Base-by-base conservation (phyloP, 2,329 filamentous ascomycete species). In the Talaromyces sp. region DNA sequence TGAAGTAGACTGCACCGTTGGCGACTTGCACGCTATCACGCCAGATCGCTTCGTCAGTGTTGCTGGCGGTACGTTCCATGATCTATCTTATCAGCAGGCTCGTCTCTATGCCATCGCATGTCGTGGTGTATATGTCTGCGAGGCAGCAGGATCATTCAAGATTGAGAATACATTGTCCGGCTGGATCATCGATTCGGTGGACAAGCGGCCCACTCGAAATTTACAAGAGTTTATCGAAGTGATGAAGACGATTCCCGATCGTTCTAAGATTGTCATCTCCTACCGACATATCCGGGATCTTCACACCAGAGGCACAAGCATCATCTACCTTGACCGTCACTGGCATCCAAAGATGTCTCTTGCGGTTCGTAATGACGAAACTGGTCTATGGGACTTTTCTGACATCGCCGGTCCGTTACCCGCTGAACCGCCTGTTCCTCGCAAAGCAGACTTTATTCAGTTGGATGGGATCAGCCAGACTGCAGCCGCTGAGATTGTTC, bases 11-110 rank as follows among this genome's bases (percentile, higher is more conserved):
- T 85, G 98, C 64, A 81, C 88, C 61, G 93, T 98, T 53, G 93
- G 91, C 58, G 91, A 99, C 75, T 84, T 99, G 68, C 95, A 99
- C 81, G 86, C 86, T 65, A 99, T 99, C 76, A 98, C 95, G 2
- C 95, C 96, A 15, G 93, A 97, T 79, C 90, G 93, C 67, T 99
- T 98, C 75, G 91, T 98, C 63, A 92, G 93, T 4, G 94, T 98
- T 51, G 92, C 93, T 49, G 96, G 95, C 22, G 95, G 89, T 27
- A 94, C 93, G 66, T 98, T 99, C 82, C 96, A 99, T 80, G 88
- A 96, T 75, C 83, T 99, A 19, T 99, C 96, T 0, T 99, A 99
- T 77, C 95, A 99, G 75, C 93, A 98, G 79, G 93, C 95, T n/a
- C 89, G 95, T 10, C 85, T 97, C 4, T 98, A 97, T 76, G 94